Base-by-base conservation (phyloP, 768 basidiomycete species). In the Leccinum disarticulatum region DNA sequence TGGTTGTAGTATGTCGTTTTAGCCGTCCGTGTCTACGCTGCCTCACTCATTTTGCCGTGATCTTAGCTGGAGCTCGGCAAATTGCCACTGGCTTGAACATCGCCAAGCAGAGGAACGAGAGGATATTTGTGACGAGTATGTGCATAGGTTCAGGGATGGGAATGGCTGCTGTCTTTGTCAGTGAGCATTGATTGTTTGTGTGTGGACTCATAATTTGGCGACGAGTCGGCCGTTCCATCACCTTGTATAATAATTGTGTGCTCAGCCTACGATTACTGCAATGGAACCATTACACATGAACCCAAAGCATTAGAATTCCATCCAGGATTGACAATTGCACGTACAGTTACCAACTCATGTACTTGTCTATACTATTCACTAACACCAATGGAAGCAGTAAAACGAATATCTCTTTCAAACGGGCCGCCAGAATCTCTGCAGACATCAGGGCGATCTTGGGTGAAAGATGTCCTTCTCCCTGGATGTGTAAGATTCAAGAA, bases 61-160 rank as follows among this genome's bases (percentile, higher is more conserved):
- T 43, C 47, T 38, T 62, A 87, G 87, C 91, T 61, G 93, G 94
- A 65, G 87, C 93, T 10, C 80, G 94, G 22, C 95, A 95, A 76
- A 81, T 96, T 58, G 91, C 90, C 0, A 96, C 93, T 8, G 94
- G 88, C 13, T 74, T 92, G 62, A 87, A 82, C 69, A 87, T 93
- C 52, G 88, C 90, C 11, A 93, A 87, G 79, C 84, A 91, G 73
- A 87, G 85, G 51, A 82, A 82, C 15, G 80, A 80, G 25, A 88
- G 87, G 70, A 77, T 96, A 62, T 94, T 96, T 64, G 87, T 90
- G 33, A 95, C 92, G 2, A 88, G 85, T 64, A 96, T 96, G 94
- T 95, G 93, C 70, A 87, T 94, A 68, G 93, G 92, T 7, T 85
- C 83, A 14, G 91, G 93, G 25, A 93, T 94, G 90, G 91, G 92